Base-by-base conservation (phyloP, 2,329 filamentous ascomycete species). In the Pseudovirgaria hyperparasitica region DNA sequence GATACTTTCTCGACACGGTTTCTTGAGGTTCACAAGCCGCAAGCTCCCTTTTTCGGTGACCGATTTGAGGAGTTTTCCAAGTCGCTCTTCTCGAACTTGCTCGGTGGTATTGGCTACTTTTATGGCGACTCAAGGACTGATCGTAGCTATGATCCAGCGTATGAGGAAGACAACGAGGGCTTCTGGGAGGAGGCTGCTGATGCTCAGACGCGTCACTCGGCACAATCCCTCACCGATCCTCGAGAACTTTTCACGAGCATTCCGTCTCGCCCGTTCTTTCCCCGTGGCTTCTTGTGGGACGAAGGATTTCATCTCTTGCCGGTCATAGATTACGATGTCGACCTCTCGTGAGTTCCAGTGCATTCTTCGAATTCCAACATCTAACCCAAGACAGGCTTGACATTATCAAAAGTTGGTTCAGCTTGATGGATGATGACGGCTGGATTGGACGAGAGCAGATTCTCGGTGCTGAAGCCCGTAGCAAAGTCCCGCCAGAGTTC, bases 391-490 rank as follows among this genome's bases (percentile, higher is more conserved):
- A 9, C 20, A 67, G 60, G 1, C 63, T 76, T 26, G 84, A 94
- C 36, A 84, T 98, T 38, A 70, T 96, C 35, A 82, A 79, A 58
- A 93, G 82, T 55, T 98, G 90, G 90, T 92, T 92, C 60, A 84
- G 77, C 37, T 70, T 92, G 11, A 93, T 96, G 71, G 90, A 98
- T 39, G 80, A 90, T 10, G 85, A 96, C 50, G 90, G 90, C 28
- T 98, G 90, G 90, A 96, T 98, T 48, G 82, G 77, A 3, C 78
- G 90, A 27, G 90, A 98, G 60, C 86, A 94, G 57, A 96, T 98
- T 33, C 70, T 98, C 2, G 90, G 90, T 2, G 57, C 70, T 3
- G 90, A 98, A 58, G 90, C 90, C 24, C 76, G 87, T 36, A 93
- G 80, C 66, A 96, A 94, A 57, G 90, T 98, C 2, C 90, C 90